A percentile compares a stretch with the other conserved stretches of the same genome.
Conservation (phyloP, 805 yeast species). For the Tetrapisispora phaffii region DNA sequence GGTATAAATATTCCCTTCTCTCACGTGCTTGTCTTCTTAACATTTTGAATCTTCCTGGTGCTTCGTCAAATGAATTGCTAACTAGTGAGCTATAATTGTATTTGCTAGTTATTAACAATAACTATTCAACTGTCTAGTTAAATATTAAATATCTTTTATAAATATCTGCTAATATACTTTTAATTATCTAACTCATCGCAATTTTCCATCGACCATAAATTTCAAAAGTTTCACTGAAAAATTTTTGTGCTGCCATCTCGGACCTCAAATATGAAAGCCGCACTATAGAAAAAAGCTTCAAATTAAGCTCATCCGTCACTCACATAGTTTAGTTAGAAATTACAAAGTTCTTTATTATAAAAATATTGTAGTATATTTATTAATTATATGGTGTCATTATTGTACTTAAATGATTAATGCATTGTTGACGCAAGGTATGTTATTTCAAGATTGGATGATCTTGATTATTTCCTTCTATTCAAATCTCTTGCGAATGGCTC, state of each 20-base stretch:
- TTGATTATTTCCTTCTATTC: neutral
- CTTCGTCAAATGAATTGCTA: too few species aligned
- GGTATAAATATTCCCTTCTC: constrained; percentile 84
- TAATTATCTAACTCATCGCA: neutral
- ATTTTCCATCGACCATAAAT: neutral
- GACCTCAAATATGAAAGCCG: neutral
- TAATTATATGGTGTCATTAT: neutral
- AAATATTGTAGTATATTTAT: neutral
- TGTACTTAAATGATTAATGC: neutral
- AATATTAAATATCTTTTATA: too few species aligned
- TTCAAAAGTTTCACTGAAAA: neutral
- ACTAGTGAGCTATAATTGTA: too few species aligned
- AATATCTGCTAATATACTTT: neutral
- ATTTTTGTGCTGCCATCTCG: neutral
- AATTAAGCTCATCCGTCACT: too few species aligned
- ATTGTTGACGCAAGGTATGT: neutral
- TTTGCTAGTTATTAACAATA: neutral
- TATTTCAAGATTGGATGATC: neutral
- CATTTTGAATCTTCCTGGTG: too few species aligned
- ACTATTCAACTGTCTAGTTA: neutral
- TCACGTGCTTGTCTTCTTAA: constrained; percentile 92
- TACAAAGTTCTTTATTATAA: neutral
- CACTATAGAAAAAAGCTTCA: too few species aligned
- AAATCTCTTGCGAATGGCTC: constrained; percentile 12
- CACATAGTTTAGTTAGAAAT: too few species aligned